A percentile compares a stretch with the other conserved stretches of the same genome.
These are phyloP conservation scores for Candida verbasci DNA, from an alignment of 805 yeast genomes.

Conservation along the genomic window DNA sequence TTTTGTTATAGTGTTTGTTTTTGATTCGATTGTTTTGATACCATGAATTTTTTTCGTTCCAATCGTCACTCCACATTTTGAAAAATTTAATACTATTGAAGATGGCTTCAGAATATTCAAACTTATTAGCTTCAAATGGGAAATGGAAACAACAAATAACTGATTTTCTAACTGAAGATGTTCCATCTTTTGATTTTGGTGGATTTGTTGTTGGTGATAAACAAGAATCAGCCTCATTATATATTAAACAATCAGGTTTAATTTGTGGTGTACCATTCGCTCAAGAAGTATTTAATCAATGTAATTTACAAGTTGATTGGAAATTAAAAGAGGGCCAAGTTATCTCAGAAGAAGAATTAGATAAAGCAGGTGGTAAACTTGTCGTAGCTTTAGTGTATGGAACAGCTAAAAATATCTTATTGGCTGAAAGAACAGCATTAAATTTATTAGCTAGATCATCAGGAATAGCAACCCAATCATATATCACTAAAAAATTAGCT, in stretches of 20 bases:
- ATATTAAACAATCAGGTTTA: slow-evolving; percentile 77
- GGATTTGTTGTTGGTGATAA: slow-evolving; percentile 90
- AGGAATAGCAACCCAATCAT: slow-evolving; percentile 81
- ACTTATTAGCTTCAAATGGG: slow-evolving; percentile 71
- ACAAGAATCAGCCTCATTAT: slow-evolving; percentile 65
- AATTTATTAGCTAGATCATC: slow-evolving; percentile 78
- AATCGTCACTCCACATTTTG: slow-evolving; percentile 4
- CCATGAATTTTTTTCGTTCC: too few species aligned
- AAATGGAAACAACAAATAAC: slow-evolving; percentile 79
- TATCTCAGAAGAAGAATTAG: slow-evolving; percentile 38
- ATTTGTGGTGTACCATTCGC: slow-evolving; percentile 89
- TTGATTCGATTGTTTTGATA: not conserved
- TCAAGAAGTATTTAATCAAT: slow-evolving; percentile 74
- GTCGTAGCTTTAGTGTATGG: slow-evolving; percentile 78
- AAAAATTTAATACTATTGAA: not conserved
- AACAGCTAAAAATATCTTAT: slow-evolving; percentile 69
- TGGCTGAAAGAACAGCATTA: slow-evolving; percentile 83
- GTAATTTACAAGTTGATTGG: slow-evolving; percentile 73
- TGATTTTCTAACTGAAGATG: slow-evolving; percentile 78
- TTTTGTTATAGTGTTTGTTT: not conserved
- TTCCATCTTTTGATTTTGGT: slow-evolving; percentile 91
- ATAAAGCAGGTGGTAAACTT: slow-evolving; percentile 47
- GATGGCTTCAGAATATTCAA: slow-evolving; percentile 27
- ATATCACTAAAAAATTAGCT: slow-evolving; percentile 55
- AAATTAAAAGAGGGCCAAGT: slow-evolving; percentile 61